phyloP scores from a whole-genome alignment of 2,329 filamentous ascomycete species.

The Fusarium paranaense region DNA sequence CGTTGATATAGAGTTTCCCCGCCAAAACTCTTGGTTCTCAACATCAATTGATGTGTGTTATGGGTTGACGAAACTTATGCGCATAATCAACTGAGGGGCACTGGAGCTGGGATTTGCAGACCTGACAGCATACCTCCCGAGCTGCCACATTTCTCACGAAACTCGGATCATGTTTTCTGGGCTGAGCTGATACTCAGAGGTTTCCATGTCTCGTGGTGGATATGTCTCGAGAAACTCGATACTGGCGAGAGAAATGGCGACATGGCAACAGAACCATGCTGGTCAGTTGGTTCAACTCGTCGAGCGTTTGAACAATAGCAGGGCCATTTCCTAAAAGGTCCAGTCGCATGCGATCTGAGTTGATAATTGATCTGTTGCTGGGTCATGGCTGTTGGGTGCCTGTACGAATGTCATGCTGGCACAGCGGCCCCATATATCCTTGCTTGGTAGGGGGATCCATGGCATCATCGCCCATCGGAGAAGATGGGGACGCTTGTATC shows the following conservation, averaged over 20 bases:
- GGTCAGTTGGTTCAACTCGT: background rate
- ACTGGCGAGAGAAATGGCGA: background rate
- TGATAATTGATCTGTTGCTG: slow-evolving; percentile 8
- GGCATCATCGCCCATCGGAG: slow-evolving; percentile 33
- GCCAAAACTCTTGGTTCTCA: background rate
- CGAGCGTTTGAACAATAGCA: background rate
- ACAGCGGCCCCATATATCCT: slow-evolving; percentile 18
- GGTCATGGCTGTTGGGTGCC: slow-evolving; percentile 14
- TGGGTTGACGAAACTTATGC: background rate
- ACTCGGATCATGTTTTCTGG: background rate
- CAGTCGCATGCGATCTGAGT: slow-evolving; percentile 6
- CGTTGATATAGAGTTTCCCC: background rate
- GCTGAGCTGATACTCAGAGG: background rate
- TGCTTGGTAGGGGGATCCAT: slow-evolving; percentile 26
- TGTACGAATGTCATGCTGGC: slow-evolving; percentile 23
- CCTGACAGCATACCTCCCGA: background rate
- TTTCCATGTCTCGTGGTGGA: background rate
- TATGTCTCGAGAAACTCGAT: background rate
- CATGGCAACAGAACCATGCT: background rate
- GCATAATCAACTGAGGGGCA: background rate
- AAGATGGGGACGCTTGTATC: slow-evolving; percentile 34
- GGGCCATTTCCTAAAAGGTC: background rate
- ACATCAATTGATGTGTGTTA: background rate
- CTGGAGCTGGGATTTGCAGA: background rate
- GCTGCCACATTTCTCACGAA: slow-evolving; percentile 4